A percentile compares a stretch with the other conserved stretches of the same genome.
phyloP scores from a whole-genome alignment of 345 rosid species.

The Eucalyptus coolabah region DNA sequence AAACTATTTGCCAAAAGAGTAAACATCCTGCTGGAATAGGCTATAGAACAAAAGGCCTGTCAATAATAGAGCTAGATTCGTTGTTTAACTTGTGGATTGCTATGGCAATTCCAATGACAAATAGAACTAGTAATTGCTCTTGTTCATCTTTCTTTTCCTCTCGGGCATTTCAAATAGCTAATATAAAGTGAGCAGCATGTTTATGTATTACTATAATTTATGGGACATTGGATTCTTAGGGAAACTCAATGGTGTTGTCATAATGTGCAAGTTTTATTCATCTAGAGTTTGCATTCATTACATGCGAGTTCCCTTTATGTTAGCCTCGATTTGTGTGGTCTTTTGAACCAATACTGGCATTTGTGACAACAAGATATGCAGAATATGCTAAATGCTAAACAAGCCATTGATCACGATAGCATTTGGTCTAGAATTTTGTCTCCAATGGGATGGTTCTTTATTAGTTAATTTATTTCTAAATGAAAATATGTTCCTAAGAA shows the following conservation, averaged over 20 bases:
- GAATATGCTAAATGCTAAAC: background rate
- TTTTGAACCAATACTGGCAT: background rate
- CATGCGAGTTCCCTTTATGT: background rate
- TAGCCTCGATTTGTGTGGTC: background rate
- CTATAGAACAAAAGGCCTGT: background rate
- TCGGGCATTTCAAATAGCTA: background rate
- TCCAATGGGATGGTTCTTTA: background rate
- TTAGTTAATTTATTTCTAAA: background rate
- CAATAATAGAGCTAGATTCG: background rate
- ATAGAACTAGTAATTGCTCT: background rate
- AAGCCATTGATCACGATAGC: background rate
- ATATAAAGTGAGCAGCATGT: background rate
- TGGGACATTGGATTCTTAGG: background rate
- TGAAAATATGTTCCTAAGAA: background rate
- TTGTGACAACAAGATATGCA: background rate
- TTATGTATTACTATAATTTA: background rate
- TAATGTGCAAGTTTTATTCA: background rate
- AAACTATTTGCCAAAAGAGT: background rate
- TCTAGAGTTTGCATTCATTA: background rate
- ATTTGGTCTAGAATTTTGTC: background rate
- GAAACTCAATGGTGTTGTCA: background rate
- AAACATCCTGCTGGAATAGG: background rate
- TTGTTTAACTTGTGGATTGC: background rate
- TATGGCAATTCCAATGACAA: background rate
- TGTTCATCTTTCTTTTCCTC: background rate